These are phyloP conservation scores for Fusarium globosum DNA, from an alignment of 2,329 filamentous ascomycete species.

Conservation along the genomic window DNA sequence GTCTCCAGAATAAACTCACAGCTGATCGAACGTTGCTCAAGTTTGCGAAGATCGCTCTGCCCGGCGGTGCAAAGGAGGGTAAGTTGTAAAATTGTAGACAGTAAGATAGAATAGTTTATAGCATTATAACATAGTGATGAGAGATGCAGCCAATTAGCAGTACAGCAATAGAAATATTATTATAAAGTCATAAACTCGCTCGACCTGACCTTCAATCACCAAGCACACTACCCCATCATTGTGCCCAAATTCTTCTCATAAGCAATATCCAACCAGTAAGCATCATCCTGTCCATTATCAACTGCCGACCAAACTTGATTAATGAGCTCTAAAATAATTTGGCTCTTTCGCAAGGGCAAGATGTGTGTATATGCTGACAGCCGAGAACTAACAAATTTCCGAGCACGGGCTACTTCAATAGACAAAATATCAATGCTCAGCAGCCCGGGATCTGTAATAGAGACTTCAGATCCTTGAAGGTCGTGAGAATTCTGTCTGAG, in stretches of 20 bases:
- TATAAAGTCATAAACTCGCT: too few species aligned
- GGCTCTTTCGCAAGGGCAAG: background rate
- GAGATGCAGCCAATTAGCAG: too few species aligned
- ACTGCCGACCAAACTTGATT: conserved; percentile 4
- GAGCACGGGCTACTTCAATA: background rate
- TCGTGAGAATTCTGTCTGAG: background rate
- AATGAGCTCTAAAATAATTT: conserved; percentile 1
- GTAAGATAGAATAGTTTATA: background rate
- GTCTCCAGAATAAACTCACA: conserved; percentile 2
- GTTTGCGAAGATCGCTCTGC: background rate
- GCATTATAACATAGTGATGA: background rate
- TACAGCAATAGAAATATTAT: too few species aligned
- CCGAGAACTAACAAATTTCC: background rate
- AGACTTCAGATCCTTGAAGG: background rate
- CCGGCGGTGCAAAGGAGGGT: background rate
- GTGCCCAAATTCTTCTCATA: conserved; percentile 10
- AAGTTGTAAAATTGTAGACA: background rate
- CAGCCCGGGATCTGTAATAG: background rate
- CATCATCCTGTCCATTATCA: background rate
- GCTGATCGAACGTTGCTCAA: background rate
- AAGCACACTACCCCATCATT: background rate
- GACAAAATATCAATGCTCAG: background rate
- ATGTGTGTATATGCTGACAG: conserved; percentile 9
- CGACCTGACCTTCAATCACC: accelerated
- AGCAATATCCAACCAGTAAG: conserved; percentile 12